These are phyloP conservation scores for Pisolithus orientalis DNA, from an alignment of 768 basidiomycete genomes.

Conservation along the genomic window DNA sequence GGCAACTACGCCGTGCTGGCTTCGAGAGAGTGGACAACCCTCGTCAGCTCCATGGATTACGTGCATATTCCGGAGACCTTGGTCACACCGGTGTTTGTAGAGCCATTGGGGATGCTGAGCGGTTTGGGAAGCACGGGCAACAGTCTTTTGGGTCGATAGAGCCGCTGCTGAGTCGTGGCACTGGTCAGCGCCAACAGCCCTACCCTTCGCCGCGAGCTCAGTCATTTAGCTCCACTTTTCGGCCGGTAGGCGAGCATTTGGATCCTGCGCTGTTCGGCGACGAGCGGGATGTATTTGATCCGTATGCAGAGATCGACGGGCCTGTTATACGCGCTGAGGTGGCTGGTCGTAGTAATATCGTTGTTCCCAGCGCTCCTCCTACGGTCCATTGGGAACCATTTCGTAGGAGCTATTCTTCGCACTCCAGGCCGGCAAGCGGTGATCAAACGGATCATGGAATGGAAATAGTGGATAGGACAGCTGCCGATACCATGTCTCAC, in stretches of 20 bases:
- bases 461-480: neutral
- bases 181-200: constrained; percentile 3
- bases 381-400: neutral
- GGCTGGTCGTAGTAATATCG: neutral
- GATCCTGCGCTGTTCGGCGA: neutral
- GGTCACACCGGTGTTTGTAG: too few species aligned
- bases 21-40: constrained; percentile 15
- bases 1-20: constrained; percentile 1
- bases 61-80: neutral
- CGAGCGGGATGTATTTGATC: neutral
- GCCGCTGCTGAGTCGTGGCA: constrained; percentile 12
- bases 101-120: neutral
- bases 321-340: neutral
- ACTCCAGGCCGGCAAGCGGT: neutral
- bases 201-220: neutral
- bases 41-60: neutral
- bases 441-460: neutral
- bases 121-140: neutral
- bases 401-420: neutral
- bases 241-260: neutral
- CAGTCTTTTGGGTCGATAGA: constrained; percentile 16
- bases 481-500: neutral
- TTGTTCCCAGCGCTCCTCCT: constrained; percentile 5
- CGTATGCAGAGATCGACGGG: constrained; percentile 2
- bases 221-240: neutral